phyloP scores from a whole-genome alignment of 2,329 filamentous ascomycete species.

The Coniochaeta ligniaria region DNA sequence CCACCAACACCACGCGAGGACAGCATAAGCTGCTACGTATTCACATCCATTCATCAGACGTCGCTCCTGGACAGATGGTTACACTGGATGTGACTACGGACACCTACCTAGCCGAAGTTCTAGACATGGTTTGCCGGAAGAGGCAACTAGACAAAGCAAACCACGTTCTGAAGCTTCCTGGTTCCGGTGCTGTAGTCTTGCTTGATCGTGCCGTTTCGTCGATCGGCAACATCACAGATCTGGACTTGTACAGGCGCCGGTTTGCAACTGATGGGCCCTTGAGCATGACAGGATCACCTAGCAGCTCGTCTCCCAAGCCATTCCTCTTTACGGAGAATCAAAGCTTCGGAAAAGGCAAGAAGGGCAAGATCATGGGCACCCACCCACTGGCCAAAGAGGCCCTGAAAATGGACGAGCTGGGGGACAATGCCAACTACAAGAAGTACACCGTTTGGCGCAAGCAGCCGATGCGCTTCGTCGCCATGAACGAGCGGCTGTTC shows the following conservation, averaged over 20 bases:
- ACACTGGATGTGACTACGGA: slow-evolving; percentile 73
- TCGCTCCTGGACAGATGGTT: slow-evolving; percentile 65
- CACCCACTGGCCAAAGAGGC: slow-evolving; percentile 63
- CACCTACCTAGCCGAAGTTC: slow-evolving; percentile 75
- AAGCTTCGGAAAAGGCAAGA: slow-evolving; percentile 47
- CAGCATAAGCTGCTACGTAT: slow-evolving; percentile 65
- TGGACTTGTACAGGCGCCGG: slow-evolving; percentile 68
- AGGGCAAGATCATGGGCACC: slow-evolving; percentile 43
- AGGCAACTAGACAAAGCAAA: slow-evolving; percentile 71
- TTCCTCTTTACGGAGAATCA: slow-evolving; percentile 43
- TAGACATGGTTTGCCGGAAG: slow-evolving; percentile 71
- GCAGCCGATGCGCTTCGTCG: slow-evolving; percentile 74
- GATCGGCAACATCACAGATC: slow-evolving; percentile 65
- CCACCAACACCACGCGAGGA: slow-evolving; percentile 43
- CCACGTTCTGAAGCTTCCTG: slow-evolving; percentile 71
- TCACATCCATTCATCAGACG: slow-evolving; percentile 63
- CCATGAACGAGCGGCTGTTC: slow-evolving; percentile 66
- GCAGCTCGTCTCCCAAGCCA: slow-evolving; percentile 62
- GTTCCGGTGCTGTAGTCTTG: slow-evolving; percentile 67
- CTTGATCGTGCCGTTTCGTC: slow-evolving; percentile 73
- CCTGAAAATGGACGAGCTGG: slow-evolving; percentile 51
- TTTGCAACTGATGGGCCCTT: slow-evolving; percentile 69
- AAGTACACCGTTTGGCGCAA: slow-evolving; percentile 77
- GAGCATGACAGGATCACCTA: slow-evolving; percentile 61
- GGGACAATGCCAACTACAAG: slow-evolving; percentile 54